Base-by-base conservation (phyloP, 1,139 yeast genomes). In the Spathaspora sp. region DNA sequence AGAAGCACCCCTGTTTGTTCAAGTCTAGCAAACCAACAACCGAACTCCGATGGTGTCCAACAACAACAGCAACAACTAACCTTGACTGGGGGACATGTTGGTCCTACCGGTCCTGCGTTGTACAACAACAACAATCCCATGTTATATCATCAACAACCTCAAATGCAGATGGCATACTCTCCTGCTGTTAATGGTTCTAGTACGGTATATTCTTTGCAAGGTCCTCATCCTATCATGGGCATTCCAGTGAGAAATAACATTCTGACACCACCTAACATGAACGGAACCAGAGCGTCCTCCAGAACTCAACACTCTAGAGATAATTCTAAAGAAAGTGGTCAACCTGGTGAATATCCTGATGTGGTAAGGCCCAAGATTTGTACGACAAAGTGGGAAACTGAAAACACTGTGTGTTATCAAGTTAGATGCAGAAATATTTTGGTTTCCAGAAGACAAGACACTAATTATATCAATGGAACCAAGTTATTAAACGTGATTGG, bases 401-500 rank as follows among this genome's bases (percentile, higher is more conserved):
- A 74, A 49, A 64, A 65, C 16, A 76, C 81, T 0, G 54, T 70
- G 5, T 76, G 80, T 49, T 76, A 74, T 51, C 80, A 79, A 51
- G 82, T 80, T 1, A 70, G 75, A 46, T 73, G 73, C 0, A 59
- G 68, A 18, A 76, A 76, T 0, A 63, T 74, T 13, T 57, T 74
- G 26, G 81, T 80, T 1, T 74, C 82, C 1, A 60, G 84, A 25
- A 60, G 84, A 24, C 78, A 75, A 51, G 84, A 79, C 56, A 74
- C 70, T 18, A 67, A 77, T 53, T 79, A 68, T 62, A 66, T 80
- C 39, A 80, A 80, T 53, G 84, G 83, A 0, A 80, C 84, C 7
- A 80, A 80, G 52, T 74, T 91, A 53, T 73, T 91, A 51, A 91
- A 91, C 63, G 97, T 90, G 23, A 93, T 97, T 10, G 93, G 90